Percentiles rank a stretch among this genome's conserved stretches.
phyloP scores from a whole-genome alignment of 1,139 yeast species.

The Hyphopichia wangnamkhiaoensis region DNA sequence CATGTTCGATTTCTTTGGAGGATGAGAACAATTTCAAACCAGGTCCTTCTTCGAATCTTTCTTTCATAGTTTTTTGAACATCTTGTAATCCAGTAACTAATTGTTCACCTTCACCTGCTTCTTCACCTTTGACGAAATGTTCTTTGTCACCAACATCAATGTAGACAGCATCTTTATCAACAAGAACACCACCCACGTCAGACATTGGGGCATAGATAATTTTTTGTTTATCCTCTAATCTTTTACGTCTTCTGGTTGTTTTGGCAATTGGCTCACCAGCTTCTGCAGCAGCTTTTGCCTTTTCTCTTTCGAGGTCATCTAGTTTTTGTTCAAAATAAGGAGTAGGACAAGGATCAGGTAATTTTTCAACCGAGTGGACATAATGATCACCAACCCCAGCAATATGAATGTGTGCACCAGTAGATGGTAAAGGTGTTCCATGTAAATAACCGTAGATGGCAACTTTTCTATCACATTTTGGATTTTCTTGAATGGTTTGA shows the following conservation, averaged over 20 bases:
- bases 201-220: conserved; percentile 99
- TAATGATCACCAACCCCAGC: conserved; percentile 95
- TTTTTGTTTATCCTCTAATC: conserved; percentile 92
- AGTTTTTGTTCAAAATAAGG: conserved; percentile 86
- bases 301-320: conserved; percentile 76
- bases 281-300: conserved; percentile 61
- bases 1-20: conserved; percentile 50
- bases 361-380: conserved; percentile 74
- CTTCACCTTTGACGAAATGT: conserved; percentile 66
- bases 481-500: conserved; percentile 69
- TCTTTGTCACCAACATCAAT: conserved; percentile 77
- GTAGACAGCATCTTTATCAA: conserved; percentile 95
- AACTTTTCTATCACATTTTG: conserved; percentile 83
- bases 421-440: conserved; percentile 80
- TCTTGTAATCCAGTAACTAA: conserved; percentile 80
- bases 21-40: conserved; percentile 74
- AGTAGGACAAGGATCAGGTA: conserved; percentile 99
- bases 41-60: conserved; percentile 60
- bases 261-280: conserved; percentile 57
- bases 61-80: conserved; percentile 63
- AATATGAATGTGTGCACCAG: conserved; percentile 82
- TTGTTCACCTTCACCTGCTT: conserved; percentile 79
- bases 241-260: conserved; percentile 71
- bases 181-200: conserved; percentile 95
- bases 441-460: conserved; percentile 94